phyloP scores from a whole-genome alignment of 1,139 yeast species.

The Blastobotrys persicus region DNA sequence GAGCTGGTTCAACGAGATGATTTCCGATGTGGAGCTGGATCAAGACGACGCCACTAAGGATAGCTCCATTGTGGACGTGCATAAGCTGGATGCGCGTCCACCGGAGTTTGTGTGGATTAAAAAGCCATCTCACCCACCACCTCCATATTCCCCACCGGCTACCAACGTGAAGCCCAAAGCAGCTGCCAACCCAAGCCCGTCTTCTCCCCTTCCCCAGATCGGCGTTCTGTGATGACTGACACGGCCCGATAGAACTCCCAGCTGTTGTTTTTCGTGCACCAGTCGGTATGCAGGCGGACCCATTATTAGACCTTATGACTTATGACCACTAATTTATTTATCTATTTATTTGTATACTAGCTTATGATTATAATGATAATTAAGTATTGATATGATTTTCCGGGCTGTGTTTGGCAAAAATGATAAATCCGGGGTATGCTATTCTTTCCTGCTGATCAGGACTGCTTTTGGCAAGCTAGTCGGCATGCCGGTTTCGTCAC shows the following conservation, averaged over 20 bases:
- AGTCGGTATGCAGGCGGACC: not conserved
- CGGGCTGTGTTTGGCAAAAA: too few relatives aligned
- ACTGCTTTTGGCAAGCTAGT: too few relatives aligned
- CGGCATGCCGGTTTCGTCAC: too few relatives aligned
- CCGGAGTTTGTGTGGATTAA: not conserved
- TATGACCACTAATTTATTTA: not conserved
- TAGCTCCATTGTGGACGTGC: not conserved
- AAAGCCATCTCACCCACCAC: conserved; percentile 5
- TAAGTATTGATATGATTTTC: too few relatives aligned
- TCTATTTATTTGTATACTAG: too few relatives aligned
- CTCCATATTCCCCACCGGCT: conserved; percentile 3
- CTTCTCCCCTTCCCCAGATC: conserved; percentile 5
- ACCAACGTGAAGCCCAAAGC: not conserved
- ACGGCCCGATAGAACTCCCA: not conserved
- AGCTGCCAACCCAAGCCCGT: not conserved
- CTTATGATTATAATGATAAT: too few relatives aligned
- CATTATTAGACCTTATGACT: not conserved
- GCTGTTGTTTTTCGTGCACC: too few relatives aligned
- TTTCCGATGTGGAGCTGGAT: conserved; percentile 8
- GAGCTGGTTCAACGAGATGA: conserved; percentile 10
- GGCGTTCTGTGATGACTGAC: conserved; percentile 1
- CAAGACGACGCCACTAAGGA: not conserved
- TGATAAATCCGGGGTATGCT: too few relatives aligned
- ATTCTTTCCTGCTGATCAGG: too few relatives aligned
- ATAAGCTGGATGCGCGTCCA: not conserved